Conservation (phyloP, 805 yeast species). For the Candida caryicola region DNA sequence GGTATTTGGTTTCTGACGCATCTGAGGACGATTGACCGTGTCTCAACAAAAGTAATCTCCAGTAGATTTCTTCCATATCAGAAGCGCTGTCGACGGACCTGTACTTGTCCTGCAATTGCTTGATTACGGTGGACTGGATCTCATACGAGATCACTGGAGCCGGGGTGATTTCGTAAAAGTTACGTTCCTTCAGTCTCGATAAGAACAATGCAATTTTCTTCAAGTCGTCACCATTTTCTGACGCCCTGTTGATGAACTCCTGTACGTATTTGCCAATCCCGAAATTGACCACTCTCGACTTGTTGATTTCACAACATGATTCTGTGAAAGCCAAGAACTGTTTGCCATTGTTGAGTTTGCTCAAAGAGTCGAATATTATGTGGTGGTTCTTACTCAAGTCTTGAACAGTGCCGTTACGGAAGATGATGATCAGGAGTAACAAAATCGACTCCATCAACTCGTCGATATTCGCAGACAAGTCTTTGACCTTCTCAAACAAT, state of each 20-base stretch:
- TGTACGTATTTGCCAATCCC: slow-evolving; percentile 46
- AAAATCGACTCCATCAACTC: slow-evolving; percentile 29
- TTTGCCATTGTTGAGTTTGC: slow-evolving; percentile 28
- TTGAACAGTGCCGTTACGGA: slow-evolving; percentile 55
- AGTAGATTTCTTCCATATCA: slow-evolving; percentile 41
- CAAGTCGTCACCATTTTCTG: slow-evolving; percentile 16
- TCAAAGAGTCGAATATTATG: slow-evolving; percentile 39
- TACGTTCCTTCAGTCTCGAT: slow-evolving; percentile 10
- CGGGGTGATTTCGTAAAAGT: slow-evolving; percentile 10
- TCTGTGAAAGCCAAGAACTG: slow-evolving; percentile 49
- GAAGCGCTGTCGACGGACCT: slow-evolving; percentile 3
- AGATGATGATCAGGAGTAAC: slow-evolving; percentile 46
- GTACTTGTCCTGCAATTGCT: slow-evolving; percentile 9
- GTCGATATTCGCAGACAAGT: slow-evolving; percentile 1
- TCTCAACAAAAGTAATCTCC: slow-evolving; percentile 49
- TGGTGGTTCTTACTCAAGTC: slow-evolving; percentile 48
- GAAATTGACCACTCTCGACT: slow-evolving; percentile 45
- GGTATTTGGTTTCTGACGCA: slow-evolving; percentile 17
- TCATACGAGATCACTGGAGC: slow-evolving; percentile 28
- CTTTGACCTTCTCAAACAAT: slow-evolving; percentile 19
- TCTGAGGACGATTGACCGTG: slow-evolving; percentile 24
- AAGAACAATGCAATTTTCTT: slow-evolving; percentile 31
- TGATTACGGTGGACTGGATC: slow-evolving; percentile 17
- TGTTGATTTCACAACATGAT: slow-evolving; percentile 39
- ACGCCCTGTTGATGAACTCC: slow-evolving; percentile 41